Conservation (phyloP, 805 yeast species). For the Starmerella apicola region DNA sequence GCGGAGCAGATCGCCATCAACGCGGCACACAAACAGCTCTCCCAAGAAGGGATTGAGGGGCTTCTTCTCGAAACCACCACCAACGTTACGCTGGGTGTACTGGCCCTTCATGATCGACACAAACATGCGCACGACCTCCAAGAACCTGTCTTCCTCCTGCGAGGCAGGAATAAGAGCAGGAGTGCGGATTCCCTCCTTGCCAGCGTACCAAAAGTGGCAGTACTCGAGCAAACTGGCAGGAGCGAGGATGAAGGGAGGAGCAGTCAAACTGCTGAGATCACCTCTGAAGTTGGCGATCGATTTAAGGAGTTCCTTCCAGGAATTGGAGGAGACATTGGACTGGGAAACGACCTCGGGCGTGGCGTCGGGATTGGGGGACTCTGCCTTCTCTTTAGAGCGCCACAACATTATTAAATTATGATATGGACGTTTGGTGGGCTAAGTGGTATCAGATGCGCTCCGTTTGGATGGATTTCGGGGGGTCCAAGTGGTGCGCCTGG, state of each 20-base stretch:
- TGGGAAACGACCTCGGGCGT: neutral
- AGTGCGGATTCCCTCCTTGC: slow-evolving; percentile 67
- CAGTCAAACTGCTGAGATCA: slow-evolving; percentile 84
- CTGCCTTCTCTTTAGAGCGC: slow-evolving; percentile 6
- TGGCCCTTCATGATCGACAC: slow-evolving; percentile 84
- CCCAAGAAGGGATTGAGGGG: slow-evolving; percentile 95
- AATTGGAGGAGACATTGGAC: slow-evolving; percentile 8
- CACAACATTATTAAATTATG: slow-evolving; percentile 8
- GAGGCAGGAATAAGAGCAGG: slow-evolving; percentile 39
- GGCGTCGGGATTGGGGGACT: neutral
- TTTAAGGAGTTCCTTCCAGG: slow-evolving; percentile 89
- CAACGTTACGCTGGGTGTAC: slow-evolving; percentile 83
- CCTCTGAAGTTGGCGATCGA: slow-evolving; percentile 88
- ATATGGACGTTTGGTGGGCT: neutral
- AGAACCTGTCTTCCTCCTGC: slow-evolving; percentile 43
- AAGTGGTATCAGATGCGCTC: neutral
- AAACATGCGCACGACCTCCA: slow-evolving; percentile 84
- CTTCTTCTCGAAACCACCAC: slow-evolving; percentile 91
- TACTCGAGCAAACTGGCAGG: slow-evolving; percentile 82
- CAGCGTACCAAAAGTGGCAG: slow-evolving; percentile 93
- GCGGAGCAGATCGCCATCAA: slow-evolving; percentile 73
- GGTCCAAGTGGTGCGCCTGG: no score
- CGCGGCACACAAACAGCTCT: slow-evolving; percentile 82
- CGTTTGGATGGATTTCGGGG: neutral
- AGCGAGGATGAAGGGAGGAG: slow-evolving; percentile 92